Conservation (phyloP, 2,329 filamentous ascomycete genomes). For the Ophiostoma piceae region DNA sequence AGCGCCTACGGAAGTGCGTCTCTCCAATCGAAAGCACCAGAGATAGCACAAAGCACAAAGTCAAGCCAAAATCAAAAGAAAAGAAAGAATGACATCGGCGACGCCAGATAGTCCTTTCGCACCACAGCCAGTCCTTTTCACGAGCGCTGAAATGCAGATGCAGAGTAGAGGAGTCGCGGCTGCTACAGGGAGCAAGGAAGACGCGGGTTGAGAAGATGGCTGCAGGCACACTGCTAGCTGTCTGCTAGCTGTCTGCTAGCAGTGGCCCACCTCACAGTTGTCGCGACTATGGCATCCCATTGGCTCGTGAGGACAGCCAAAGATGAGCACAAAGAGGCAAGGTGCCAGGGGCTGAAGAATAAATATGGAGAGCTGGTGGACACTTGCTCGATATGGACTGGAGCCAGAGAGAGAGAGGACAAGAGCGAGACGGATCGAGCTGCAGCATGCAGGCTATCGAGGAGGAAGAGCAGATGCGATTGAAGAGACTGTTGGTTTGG, state of each 20-base stretch:
- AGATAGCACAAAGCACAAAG: background rate
- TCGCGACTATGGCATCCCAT: background rate
- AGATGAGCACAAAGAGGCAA: background rate
- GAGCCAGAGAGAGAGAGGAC: background rate
- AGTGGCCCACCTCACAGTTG: background rate
- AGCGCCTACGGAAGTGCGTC: background rate
- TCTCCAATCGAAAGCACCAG: background rate
- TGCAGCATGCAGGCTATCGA: background rate
- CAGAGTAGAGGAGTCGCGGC: background rate
- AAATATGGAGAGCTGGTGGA: background rate
- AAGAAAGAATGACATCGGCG: background rate
- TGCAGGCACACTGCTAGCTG: background rate
- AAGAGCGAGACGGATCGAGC: background rate
- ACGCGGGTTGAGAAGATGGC: background rate
- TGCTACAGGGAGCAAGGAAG: background rate
- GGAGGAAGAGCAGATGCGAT: background rate
- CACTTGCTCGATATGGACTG: background rate
- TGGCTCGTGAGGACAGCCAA: background rate
- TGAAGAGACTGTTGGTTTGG: background rate
- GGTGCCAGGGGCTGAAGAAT: slow-evolving; percentile 14
- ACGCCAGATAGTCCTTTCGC: background rate
- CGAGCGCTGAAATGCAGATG: background rate
- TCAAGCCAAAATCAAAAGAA: background rate
- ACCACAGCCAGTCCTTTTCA: slow-evolving; percentile 2
- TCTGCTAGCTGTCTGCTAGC: background rate